These are phyloP conservation scores for Malus hybrid DNA, from an alignment of 331 rosid species.

Conservation along the genomic window DNA sequence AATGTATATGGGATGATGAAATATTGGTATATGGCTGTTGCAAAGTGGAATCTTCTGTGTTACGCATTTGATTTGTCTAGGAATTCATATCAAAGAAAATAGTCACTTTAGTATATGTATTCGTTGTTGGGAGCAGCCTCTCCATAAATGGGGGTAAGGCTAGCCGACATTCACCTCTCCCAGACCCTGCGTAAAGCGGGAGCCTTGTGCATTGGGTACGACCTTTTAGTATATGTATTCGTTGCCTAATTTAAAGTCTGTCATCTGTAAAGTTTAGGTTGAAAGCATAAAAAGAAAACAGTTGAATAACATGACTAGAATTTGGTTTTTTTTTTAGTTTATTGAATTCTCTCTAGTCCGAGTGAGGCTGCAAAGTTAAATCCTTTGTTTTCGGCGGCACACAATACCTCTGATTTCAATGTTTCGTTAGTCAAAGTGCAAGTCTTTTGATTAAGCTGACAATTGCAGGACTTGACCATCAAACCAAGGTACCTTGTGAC, in stretches of 20 bases:
- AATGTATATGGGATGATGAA: background rate
- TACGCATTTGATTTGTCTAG: background rate
- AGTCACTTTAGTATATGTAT: background rate
- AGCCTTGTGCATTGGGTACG: too few relatives aligned
- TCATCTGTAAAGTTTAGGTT: background rate
- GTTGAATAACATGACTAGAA: background rate
- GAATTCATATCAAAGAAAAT: background rate
- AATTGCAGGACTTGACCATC: conserved; percentile 62
- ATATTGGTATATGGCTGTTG: background rate
- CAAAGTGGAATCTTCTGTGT: background rate
- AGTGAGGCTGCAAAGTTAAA: background rate
- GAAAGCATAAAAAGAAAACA: background rate
- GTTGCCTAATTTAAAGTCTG: background rate
- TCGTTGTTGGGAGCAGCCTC: background rate
- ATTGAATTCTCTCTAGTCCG: background rate
- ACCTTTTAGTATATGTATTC: background rate
- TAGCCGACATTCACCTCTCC: too few relatives aligned
- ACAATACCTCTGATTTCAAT: background rate
- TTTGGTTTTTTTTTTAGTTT: background rate
- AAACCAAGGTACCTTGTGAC: conserved; percentile 82
- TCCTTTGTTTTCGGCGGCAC: background rate
- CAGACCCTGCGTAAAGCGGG: too few relatives aligned
- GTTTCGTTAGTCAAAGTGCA: background rate
- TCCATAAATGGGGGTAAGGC: too few relatives aligned
- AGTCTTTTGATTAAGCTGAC: conserved; percentile 11